A percentile compares a stretch with the other conserved stretches of the same genome.
These are phyloP conservation scores for Brassica carinata DNA, from an alignment of 345 rosid genomes.

Conservation along the genomic window DNA sequence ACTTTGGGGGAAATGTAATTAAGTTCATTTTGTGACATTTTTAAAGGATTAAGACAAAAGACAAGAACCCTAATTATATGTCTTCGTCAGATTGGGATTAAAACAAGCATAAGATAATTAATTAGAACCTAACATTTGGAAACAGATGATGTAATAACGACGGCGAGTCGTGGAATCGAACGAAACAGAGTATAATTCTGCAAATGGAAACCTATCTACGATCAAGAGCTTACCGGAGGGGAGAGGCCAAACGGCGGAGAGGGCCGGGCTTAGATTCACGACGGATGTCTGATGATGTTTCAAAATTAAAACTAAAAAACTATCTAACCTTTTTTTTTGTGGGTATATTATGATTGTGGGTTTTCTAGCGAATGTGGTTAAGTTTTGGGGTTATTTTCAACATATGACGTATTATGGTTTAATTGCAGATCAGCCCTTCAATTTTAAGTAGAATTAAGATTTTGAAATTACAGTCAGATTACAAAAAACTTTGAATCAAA, in stretches of 20 bases:
- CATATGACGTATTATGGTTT: background rate
- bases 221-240: slow-evolving; percentile 26
- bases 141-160: background rate
- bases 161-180: background rate
- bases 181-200: background rate
- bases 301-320: background rate
- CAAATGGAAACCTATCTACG: background rate
- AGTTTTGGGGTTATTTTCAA: background rate
- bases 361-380: background rate
- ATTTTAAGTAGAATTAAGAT: background rate
- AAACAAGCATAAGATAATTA: background rate
- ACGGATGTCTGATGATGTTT: background rate
- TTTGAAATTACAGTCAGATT: background rate
- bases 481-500: background rate
- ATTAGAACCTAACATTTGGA: background rate
- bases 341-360: background rate
- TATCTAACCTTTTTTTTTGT: background rate
- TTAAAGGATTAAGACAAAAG: background rate
- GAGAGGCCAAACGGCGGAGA: background rate
- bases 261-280: slow-evolving; percentile 16
- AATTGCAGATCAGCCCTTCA: slow-evolving; percentile 30
- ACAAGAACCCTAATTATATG: slow-evolving; percentile 32
- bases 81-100: slow-evolving; percentile 25
- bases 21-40: background rate
- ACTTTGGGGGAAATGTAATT: background rate